Evolutionary conservation across 2,329 filamentous ascomycete genomes (phyloP), one percentile per base, ranked within the genome.

Genomic region (Rutstroemia sp.): DNA sequence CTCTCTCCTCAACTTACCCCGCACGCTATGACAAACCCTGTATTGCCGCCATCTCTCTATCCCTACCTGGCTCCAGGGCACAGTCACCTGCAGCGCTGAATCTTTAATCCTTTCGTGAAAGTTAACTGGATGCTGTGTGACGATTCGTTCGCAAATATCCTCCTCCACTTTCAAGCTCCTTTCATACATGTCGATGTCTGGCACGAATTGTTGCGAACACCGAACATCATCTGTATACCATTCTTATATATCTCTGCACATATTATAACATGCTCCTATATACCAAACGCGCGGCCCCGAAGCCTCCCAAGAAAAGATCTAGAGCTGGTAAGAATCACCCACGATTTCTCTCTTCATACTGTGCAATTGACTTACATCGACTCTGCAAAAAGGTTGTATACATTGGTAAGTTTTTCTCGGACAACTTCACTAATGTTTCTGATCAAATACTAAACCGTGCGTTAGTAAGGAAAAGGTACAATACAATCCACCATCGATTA

Each of bases 271-370:
- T 83, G 81, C 70, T 84, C 63, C 69, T 84, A 46, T 84, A 82
- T 65, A 81, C 79, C n/a, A 76, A 74, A 68, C 69, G 78, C 50
- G 80, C 80, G 57, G 69, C 75, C 48, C 78, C 80, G n/a, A 83
- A 82, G 69, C 71, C 75, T 46, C 80, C 80, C 34, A 84, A 83
- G 70, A 76, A 73, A 65, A 75, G 81, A 55, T 83, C 81, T n/a
- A 74, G 80, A 71, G 76, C 78, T 67, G 79, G 79, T 82, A 70
- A 72, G 77, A 45, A 30, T 19, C 50, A 30, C 27, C 23, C 23
- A 23, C 27, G 10, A 30, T 30, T 8, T 30, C 10, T 30, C 4
- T 10, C 16, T 21, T 12, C 17, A 17, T 21, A 42, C 47, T 23
- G 23, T 23, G 23, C n/a, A 8, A 38, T 27, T 45, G 40, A 51